Conservation (phyloP, 306 rosid genomes). For the Clitoria ternatea region DNA sequence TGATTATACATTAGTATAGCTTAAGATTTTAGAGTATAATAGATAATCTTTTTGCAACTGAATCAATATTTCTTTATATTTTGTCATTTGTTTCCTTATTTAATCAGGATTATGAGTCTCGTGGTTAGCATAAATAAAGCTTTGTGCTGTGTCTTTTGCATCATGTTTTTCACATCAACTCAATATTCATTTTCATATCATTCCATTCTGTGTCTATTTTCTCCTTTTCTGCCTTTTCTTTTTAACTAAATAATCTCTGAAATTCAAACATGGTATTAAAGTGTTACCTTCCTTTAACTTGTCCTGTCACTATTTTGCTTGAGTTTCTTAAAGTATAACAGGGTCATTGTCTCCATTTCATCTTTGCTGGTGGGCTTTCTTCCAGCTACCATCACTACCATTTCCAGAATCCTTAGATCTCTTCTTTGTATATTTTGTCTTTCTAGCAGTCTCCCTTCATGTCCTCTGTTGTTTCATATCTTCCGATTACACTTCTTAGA, state of each 20-base stretch:
- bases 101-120: background rate
- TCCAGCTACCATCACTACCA: too few relatives aligned
- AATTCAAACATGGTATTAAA: background rate
- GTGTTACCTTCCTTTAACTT: background rate
- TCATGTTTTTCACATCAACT: background rate
- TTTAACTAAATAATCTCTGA: too few relatives aligned
- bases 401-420: too few relatives aligned
- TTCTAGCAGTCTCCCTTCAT: too few relatives aligned
- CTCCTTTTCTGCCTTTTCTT: background rate
- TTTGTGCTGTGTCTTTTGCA: background rate
- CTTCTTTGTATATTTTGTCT: too few relatives aligned
- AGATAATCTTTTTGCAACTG: background rate
- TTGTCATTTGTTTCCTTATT: too few relatives aligned
- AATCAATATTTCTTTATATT: background rate
- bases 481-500: too few relatives aligned
- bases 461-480: too few relatives aligned
- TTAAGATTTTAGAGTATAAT: too few relatives aligned
- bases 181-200: background rate
- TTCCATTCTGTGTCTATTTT: background rate
- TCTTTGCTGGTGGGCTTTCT: too few relatives aligned
- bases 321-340: background rate
- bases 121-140: background rate
- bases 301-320: background rate
- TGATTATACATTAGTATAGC: too few relatives aligned
- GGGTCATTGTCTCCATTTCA: too few relatives aligned